Evolutionary conservation across 306 rosid genomes (phyloP).

Genomic region (Oemleria cerasiformis): DNA sequence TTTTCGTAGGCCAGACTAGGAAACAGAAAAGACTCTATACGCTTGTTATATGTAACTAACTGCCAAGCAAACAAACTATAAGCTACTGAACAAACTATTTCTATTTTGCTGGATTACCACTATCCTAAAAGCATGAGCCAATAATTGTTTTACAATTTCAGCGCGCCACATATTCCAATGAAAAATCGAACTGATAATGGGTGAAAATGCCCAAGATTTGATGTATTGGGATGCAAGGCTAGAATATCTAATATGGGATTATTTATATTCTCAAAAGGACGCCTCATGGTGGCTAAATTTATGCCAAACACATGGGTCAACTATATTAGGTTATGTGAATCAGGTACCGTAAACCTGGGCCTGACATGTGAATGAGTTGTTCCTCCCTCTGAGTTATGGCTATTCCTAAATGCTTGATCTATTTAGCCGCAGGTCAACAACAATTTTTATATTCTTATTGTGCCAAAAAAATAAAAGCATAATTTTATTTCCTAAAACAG

Average conservation of each 20-base stretch:
- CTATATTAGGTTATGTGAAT: not conserved
- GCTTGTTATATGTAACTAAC: not conserved
- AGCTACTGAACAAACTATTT: not conserved
- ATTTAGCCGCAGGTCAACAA: too few relatives aligned
- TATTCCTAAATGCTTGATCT: too few relatives aligned
- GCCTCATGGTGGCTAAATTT: not conserved
- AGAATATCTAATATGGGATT: not conserved
- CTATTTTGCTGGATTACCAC: not conserved
- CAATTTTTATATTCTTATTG: too few relatives aligned
- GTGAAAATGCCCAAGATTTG: not conserved
- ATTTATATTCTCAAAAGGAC: not conserved
- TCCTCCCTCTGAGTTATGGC: too few relatives aligned
- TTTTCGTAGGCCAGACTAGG: not conserved
- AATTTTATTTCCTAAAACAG: not conserved
- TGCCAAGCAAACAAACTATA: slow-evolving; percentile 1
- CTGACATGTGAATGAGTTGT: not conserved
- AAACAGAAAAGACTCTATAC: not conserved
- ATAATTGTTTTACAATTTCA: not conserved
- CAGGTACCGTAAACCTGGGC: not conserved
- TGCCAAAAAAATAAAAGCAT: too few relatives aligned
- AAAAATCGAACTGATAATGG: not conserved
- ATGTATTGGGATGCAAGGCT: not conserved
- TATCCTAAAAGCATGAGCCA: not conserved
- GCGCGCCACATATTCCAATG: not conserved
- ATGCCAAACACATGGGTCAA: not conserved